Evolutionary conservation across 306 rosid species (phyloP), one percentile per base, ranked within the genome.

Genomic region (Acacia crassicarpa): DNA sequence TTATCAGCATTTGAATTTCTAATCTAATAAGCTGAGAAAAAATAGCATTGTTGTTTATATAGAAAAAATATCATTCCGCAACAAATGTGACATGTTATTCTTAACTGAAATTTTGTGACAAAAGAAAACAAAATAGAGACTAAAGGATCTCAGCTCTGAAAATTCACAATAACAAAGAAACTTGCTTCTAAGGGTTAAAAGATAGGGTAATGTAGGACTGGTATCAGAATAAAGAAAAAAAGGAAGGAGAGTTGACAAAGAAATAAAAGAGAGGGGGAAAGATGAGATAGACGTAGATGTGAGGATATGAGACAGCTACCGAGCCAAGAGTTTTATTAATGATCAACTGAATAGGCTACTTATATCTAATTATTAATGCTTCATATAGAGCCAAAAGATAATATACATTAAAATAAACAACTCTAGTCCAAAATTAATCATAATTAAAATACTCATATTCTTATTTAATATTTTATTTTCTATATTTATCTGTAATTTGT

Each of bases 121-220:
- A 67, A 68, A 76, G 32, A 66, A 74, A 67, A 27, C 14, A 71
- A 30, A 1, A 25, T 27, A 78, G 77, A 76, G 30, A 61, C 38
- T 80, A 68, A 20, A 58, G 54, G 71, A 40, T 58, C 61, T 33
- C 54, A 73, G 46, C 77, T 68, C 56, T 30, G 11, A 40, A 68
- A 68, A 22, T 9, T 41, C 58, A 35, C 49, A 69, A 67, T 40
- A 69, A 75, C 30, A 75, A 75, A 56, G 62, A 56, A 54, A 78
- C 44, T 85, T 54, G 62, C 68, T 43, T 48, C 48, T 27, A 70
- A 62, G 45, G 35, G 67, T 45, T 67, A 51, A 70, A 61, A 72
- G 71, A 74, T 49, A 44, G 74, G 51, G 43, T 4, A 23, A 59
- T 4, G 32, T 3, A n/a, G 32, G 32, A 23, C 32, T 14, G 1